phyloP scores from a whole-genome alignment of 306 rosid genomes.

The Leucaena leucocephala region DNA sequence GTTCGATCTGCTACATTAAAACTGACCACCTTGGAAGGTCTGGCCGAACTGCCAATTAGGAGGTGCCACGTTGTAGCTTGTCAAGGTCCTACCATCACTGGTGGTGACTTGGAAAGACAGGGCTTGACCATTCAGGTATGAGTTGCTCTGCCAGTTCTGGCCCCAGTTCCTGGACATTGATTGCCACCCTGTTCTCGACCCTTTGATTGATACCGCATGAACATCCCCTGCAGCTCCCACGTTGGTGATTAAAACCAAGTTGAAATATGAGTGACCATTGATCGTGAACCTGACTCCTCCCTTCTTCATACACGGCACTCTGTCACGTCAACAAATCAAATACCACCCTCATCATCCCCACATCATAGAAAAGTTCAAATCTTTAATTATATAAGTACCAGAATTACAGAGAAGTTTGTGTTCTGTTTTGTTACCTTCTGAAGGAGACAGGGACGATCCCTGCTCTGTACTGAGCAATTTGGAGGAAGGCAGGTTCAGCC shows the following conservation, averaged over 20 bases:
- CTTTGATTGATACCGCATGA: constrained; percentile 78
- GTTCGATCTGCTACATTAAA: constrained; percentile 30
- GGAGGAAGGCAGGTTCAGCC: constrained; percentile 92
- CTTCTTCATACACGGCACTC: constrained; percentile 78
- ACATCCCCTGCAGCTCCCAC: constrained; percentile 91
- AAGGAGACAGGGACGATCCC: constrained; percentile 91
- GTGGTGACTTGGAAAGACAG: constrained; percentile 88
- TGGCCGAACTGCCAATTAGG: constrained; percentile 85
- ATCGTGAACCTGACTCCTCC: constrained; percentile 94
- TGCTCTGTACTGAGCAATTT: constrained; percentile 86
- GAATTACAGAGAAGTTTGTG: too few relatives aligned
- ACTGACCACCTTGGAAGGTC: constrained; percentile 74
- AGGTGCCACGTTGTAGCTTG: constrained; percentile 64
- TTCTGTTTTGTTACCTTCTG: constrained; percentile 57
- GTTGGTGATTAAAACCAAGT: constrained; percentile 82
- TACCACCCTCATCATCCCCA: constrained; percentile 6
- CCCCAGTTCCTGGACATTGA: constrained; percentile 94
- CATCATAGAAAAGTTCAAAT: background rate
- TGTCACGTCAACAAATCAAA: constrained; percentile 19
- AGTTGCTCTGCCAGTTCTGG: constrained; percentile 94
- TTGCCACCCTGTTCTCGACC: constrained; percentile 81
- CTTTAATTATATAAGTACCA: background rate
- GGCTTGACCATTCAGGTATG: constrained; percentile 73
- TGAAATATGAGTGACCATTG: constrained; percentile 95
- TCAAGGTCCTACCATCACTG: constrained; percentile 76